Conservation (phyloP, 1,284 basidiomycete genomes). For the Ustilago nuda region DNA sequence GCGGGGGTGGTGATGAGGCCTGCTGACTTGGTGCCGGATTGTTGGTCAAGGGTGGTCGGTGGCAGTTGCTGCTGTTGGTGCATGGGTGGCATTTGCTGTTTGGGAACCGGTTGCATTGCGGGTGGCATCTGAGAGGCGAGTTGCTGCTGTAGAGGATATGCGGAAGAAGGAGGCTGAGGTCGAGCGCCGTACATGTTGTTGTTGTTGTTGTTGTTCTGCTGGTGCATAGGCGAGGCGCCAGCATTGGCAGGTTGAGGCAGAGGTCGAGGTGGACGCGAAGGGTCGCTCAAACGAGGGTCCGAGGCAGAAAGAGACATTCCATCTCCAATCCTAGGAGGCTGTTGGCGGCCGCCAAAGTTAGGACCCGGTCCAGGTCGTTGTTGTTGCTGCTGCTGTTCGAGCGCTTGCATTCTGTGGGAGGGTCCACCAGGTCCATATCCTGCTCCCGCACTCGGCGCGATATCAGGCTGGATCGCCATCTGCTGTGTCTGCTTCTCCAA, state of each 20-base stretch:
- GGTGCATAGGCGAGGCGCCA: conserved; percentile 29
- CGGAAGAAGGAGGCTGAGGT: conserved; percentile 26
- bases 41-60: conserved; percentile 12
- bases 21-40: conserved; percentile 5
- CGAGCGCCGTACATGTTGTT: conserved; percentile 38
- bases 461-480: conserved; percentile 45
- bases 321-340: conserved; percentile 30
- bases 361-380: conserved; percentile 31
- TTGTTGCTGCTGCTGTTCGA: conserved; percentile 34
- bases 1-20: conserved; percentile 16
- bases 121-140: conserved; percentile 15
- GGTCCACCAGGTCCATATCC: conserved; percentile 12
- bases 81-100: conserved; percentile 12
- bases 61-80: conserved; percentile 21
- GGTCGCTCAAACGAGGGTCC: conserved; percentile 27
- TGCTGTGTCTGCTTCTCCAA: conserved; percentile 63
- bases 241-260: conserved; percentile 40
- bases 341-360: conserved; percentile 36
- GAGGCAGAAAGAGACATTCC: conserved; percentile 22
- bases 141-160: conserved; percentile 21
- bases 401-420: conserved; percentile 36
- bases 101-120: conserved; percentile 19
- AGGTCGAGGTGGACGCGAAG: conserved; percentile 52
- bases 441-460: conserved; percentile 4
- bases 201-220: conserved; percentile 26